Base-by-base conservation (phyloP, 441 rosid species). In the Brassica balearica region DNA sequence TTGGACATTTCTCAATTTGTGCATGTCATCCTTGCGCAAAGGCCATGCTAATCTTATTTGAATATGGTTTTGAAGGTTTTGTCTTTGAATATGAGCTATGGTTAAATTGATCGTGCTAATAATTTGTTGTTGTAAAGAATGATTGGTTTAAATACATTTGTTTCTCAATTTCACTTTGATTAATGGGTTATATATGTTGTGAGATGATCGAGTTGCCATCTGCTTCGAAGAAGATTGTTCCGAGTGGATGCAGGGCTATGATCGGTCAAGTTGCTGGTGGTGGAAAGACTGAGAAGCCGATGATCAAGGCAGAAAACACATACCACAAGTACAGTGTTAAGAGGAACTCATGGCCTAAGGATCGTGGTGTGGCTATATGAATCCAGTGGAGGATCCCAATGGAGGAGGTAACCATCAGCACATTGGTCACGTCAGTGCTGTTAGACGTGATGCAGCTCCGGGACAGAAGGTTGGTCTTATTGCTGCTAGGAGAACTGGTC, bases 401-500 rank as follows among this genome's bases (percentile, higher is more conserved):
- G 97, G 97, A 75, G 97, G 97, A 76, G 97, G 97, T 85, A 92
- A 92, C 86, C 97, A 90, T 76, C 97, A 92, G 72, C 95, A 92
- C 15, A 92, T 92, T 77, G 95, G 97, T 22, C 97, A 92, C 67
- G 95, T 95, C 1, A 91, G 97, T 76, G 91, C 96, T 0, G 97
- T 92, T 60, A 84, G 91, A 68, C 90, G 94, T 12, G 94, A 92
- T 82, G 94, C 94, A 58, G 94, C 96, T 34, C 94, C 97, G 0
- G 97, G 97, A 29, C 90, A 91, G 76, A 92, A 92, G 89, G 97
- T 92, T 75, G 97, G 97, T 85, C 97, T 88, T 67, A 92, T 92
- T 65, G 96, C 96, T 63, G 97, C 97, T 0, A 85, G 92, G 87
- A 92, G 95, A 64, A 92, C 96, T 41, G 96, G 97, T 85, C 89